Conservation (phyloP, 208 protist genomes). For the Wallacemonas sp. region DNA sequence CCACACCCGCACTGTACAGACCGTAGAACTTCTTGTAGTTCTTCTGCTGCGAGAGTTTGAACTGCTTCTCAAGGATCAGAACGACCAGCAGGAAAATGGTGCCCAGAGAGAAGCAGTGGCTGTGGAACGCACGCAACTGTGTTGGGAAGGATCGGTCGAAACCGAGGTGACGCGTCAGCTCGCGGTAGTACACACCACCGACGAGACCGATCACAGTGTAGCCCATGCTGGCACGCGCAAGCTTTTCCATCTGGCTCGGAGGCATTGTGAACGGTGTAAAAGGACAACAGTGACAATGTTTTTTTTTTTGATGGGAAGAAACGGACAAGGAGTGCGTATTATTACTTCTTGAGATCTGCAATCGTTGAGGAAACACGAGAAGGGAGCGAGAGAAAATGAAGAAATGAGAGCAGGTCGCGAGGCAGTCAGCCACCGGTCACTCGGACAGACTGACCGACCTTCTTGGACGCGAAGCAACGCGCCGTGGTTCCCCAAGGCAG, state of each 20-base stretch:
- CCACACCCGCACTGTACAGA: slow-evolving; percentile 54
- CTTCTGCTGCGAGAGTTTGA: slow-evolving; percentile 34
- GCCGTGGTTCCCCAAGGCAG: no score
- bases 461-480: no score
- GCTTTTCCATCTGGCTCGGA: slow-evolving; percentile 36
- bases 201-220: slow-evolving; percentile 46
- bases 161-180: slow-evolving; percentile 32
- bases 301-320: background rate
- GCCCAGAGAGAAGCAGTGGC: slow-evolving; percentile 64
- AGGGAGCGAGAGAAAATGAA: no score
- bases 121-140: slow-evolving; percentile 58
- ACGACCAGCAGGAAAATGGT: slow-evolving; percentile 58
- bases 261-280: slow-evolving; percentile 9
- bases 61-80: slow-evolving; percentile 56
- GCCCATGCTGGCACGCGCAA: slow-evolving; percentile 37
- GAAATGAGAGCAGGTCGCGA: no score
- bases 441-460: no score
- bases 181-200: slow-evolving; percentile 54
- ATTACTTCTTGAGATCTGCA: no score
- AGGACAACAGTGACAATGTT: slow-evolving; percentile 16
- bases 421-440: no score
- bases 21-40: slow-evolving; percentile 70
- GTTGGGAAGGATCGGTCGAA: slow-evolving; percentile 34
- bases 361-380: no score
- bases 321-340: background rate